phyloP scores from a whole-genome alignment of 371 early-diverging fungal species.

The Mortierella sp. region DNA sequence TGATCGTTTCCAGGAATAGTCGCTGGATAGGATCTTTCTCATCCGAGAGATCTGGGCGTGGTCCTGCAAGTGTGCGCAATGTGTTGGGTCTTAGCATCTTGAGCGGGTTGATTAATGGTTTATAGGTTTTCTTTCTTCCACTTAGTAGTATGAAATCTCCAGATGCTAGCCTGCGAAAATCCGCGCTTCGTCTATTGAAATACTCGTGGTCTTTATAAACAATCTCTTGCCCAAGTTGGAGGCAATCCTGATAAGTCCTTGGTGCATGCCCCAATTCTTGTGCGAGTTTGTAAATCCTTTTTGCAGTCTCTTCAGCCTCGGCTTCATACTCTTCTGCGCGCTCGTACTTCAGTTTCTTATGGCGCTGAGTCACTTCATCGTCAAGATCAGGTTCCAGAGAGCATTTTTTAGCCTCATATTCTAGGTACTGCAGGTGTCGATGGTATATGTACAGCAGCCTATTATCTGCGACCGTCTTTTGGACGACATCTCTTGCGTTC shows the following conservation, averaged over 20 bases:
- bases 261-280: slow-evolving; percentile 5
- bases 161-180: background rate
- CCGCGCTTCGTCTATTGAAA: background rate
- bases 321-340: background rate
- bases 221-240: slow-evolving; percentile 1
- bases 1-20: background rate
- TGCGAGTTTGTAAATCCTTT: background rate
- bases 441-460: slow-evolving; percentile 10
- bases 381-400: too few relatives aligned
- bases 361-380: too few relatives aligned
- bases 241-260: slow-evolving; percentile 15
- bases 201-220: background rate
- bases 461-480: slow-evolving; percentile 17
- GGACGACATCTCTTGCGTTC: slow-evolving; percentile 17
- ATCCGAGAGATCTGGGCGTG: slow-evolving; percentile 1
- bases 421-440: slow-evolving; percentile 12
- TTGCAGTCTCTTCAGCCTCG: background rate
- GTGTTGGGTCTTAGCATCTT: slow-evolving; percentile 3
- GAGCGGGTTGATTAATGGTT: background rate
- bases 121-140: too few relatives aligned
- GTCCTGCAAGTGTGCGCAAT: slow-evolving; percentile 2
- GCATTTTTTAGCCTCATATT: background rate
- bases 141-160: background rate
- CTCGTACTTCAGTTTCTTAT: too few relatives aligned
- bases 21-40: background rate